These are phyloP conservation scores for Tripterygium wilfordii DNA, from an alignment of 177 flowering plant species.

Conservation along the genomic window DNA sequence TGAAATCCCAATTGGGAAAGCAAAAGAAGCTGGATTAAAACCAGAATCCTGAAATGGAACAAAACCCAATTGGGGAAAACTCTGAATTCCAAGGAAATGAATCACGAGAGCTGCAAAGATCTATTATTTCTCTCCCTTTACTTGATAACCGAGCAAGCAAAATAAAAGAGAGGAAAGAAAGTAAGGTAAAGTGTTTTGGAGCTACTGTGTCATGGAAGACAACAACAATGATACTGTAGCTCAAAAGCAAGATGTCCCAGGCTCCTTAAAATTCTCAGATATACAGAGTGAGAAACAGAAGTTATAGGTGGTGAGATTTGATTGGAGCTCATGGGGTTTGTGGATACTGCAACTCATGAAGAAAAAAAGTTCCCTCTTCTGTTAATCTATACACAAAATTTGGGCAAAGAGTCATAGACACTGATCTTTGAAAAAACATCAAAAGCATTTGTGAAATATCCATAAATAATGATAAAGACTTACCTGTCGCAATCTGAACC, in stretches of 20 bases:
- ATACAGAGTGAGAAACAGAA: slow-evolving; percentile 11
- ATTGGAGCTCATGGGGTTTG: slow-evolving; percentile 44
- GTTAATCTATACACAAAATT: too few relatives aligned
- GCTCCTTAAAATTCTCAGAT: neutral
- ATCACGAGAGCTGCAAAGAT: slow-evolving; percentile 7
- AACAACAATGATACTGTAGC: too few relatives aligned
- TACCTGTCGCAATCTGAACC: too few relatives aligned
- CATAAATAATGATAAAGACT: too few relatives aligned
- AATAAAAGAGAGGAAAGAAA: slow-evolving; percentile 12
- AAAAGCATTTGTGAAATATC: too few relatives aligned
- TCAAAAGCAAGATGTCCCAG: neutral
- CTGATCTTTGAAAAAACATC: too few relatives aligned
- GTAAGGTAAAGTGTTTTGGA: too few relatives aligned
- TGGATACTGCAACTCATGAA: slow-evolving; percentile 36
- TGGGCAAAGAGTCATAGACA: too few relatives aligned
- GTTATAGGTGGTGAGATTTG: slow-evolving; percentile 32
- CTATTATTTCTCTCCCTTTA: slow-evolving; percentile 21
- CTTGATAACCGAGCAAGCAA: slow-evolving; percentile 22
- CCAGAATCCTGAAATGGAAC: neutral
- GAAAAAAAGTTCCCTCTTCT: slow-evolving; percentile 13
- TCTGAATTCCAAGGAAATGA: neutral
- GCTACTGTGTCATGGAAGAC: too few relatives aligned
- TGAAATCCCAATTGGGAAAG: slow-evolving; percentile 13
- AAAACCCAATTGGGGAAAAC: slow-evolving; percentile 18
- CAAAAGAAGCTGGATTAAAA: slow-evolving; percentile 2